Conservation (phyloP, 768 basidiomycete species). For the Suillus variegatus region DNA sequence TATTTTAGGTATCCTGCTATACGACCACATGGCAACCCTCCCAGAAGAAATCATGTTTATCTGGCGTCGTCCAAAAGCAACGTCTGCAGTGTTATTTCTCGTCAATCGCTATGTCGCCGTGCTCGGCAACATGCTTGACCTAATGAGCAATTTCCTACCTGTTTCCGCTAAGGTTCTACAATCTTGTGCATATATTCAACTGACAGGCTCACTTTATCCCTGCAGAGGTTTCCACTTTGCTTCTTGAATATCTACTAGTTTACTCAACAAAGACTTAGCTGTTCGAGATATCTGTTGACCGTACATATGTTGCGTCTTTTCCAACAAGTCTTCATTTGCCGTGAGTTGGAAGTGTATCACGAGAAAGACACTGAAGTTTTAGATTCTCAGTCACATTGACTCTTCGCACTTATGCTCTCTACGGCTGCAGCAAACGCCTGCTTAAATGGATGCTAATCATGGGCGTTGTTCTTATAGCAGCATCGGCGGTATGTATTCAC, state of each 20-base stretch:
- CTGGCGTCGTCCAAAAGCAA: slow-evolving; percentile 43
- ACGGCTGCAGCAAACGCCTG: slow-evolving; percentile 40
- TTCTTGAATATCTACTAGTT: background rate
- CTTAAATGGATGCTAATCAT: slow-evolving; percentile 35
- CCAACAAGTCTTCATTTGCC: slow-evolving; percentile 47
- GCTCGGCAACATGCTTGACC: slow-evolving; percentile 38
- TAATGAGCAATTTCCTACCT: slow-evolving; percentile 28
- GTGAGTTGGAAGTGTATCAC: slow-evolving; percentile 32
- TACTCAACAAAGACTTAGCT: slow-evolving; percentile 30
- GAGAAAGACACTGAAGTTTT: background rate
- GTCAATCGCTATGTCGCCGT: slow-evolving; percentile 51
- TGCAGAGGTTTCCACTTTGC: slow-evolving; percentile 6
- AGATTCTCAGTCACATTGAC: slow-evolving; percentile 42
- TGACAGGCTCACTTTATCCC: background rate
- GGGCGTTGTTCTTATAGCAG: slow-evolving; percentile 29
- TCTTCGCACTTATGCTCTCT: slow-evolving; percentile 53
- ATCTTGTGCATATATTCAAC: background rate
- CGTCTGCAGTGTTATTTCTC: slow-evolving; percentile 47
- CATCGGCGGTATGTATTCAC: slow-evolving; percentile 37
- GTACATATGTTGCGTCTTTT: slow-evolving; percentile 43
- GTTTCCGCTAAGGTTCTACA: slow-evolving; percentile 5
- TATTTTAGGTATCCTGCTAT: slow-evolving; percentile 26
- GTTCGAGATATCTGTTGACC: slow-evolving; percentile 37
- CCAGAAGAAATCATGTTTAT: slow-evolving; percentile 43
- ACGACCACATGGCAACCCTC: slow-evolving; percentile 32